Base-by-base conservation (phyloP, 2,329 filamentous ascomycete species). In the Sarocladium kiliense region DNA sequence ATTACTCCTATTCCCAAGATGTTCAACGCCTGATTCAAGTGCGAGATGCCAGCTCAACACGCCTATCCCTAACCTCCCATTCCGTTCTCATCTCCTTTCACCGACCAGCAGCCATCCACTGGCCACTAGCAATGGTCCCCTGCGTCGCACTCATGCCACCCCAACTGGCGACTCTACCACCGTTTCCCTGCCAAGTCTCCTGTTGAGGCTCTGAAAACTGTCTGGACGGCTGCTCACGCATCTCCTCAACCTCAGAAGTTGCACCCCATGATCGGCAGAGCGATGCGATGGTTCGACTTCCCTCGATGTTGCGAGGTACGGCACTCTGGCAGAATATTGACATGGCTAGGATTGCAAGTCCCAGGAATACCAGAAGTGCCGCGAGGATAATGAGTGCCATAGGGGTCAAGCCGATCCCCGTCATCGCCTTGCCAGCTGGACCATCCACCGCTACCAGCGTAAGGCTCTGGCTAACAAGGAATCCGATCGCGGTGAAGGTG, bases 401-500 rank as follows among this genome's bases (percentile, higher is more conserved):
- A 2, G 73, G 70, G 61, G 72, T 77, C 57, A 78, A 67, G 5
- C 72, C 71, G 19, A 80, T 60, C 21, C 66, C 71, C 3, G 60
- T 16, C 18, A 50, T 55, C 39, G 56, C n/a, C 3, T 60, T 57
- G 18, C 59, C 58, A 25, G 60, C 58, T 19, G 62, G 54, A 36
- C 62, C 55, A n/a, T 64, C 64, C 55, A 68, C 62, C 36, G 64
- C 66, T 45, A 66, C 64, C 18, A 70, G 62, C 37, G 76, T 70
- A 10, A 79, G 64, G 56, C 73, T 68, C 58, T 77, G 73, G 60
- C 72, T 74, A n/a, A 79, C 66, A 3, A 75, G 65, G 62, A 81
- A 76, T 18, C 71, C 70, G 58, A 77, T 69, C 3, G 63, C 73
- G 0, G 70, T 62, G 57, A 80, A 78, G 39, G 76, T 63, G 7